Evolutionary conservation across 148 eudicot genomes (phyloP), one percentile per base, ranked within the genome.

Genomic region (Silene uniflora): DNA sequence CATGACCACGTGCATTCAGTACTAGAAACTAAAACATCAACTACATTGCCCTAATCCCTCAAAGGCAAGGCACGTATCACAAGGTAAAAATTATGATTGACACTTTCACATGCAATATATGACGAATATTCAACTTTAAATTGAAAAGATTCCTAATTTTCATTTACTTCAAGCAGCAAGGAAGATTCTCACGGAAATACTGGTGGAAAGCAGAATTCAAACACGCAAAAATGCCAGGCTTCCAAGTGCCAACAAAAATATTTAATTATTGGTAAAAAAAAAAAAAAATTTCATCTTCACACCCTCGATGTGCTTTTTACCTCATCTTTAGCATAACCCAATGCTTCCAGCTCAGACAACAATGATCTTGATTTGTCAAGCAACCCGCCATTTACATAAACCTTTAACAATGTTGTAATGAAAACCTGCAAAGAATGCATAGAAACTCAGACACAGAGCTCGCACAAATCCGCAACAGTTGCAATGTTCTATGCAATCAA

Each of bases 241-340:
- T 64, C 0, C 68, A 52, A 16, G 17, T 52, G 56, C 14, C 44
- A 27, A 12, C 19, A 25, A 9, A 27, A 39, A 39, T 25, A 64
- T 25, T 64, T 29, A 64, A 29, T 18, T 29, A 52, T 52, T 52
- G 17, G 5, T 52, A 52, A 2, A 52, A 39, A 52, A 52, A 39
- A 52, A 14, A 13, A 52, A 5, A 18, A 19, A 60, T 7, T 71
- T n/a, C 16, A 10, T 60, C 23, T 6, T 70, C 7, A 35, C 62
- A 27, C 44, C 17, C 19, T 17, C 17, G 44, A 65, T 65, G 69
- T 58, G 23, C 58, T 29, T 24, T 10, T 27, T 84, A 93, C 98
- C 98, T 93, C 98, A 78, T 87, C 89, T 79, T 84, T 79, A 73
- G 98, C 97, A 85, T 86, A 85, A 56, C 97, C 98, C 80, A 84